Evolutionary conservation across 1,284 basidiomycete genomes (phyloP).

Genomic region (Papiliotrema nemorosa): DNA sequence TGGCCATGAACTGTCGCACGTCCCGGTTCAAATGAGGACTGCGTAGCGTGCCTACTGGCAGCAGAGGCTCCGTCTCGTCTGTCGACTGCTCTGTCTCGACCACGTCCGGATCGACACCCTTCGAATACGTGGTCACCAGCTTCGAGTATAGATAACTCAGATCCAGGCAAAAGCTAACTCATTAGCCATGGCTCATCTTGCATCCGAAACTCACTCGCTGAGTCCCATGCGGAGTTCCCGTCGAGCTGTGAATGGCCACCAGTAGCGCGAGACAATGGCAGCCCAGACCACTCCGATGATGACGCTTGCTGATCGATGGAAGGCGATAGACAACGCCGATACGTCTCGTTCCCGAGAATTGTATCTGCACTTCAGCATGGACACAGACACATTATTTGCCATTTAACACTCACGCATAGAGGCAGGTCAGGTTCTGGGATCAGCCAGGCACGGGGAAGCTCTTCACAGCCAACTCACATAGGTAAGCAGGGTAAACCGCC

Average conservation of each 20-base stretch:
- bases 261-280: constrained; percentile 75
- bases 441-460: not conserved
- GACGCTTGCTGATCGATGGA: constrained; percentile 75
- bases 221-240: constrained; percentile 78
- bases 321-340: constrained; percentile 68
- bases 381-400: too few species aligned
- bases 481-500: constrained; percentile 78
- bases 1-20: constrained; percentile 82
- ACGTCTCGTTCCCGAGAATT: constrained; percentile 70
- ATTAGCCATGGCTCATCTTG: not conserved
- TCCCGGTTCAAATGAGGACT: constrained; percentile 32
- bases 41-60: constrained; percentile 11
- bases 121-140: constrained; percentile 41
- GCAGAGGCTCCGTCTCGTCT: constrained; percentile 12
- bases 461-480: constrained; percentile 34
- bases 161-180: constrained; percentile 47
- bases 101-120: constrained; percentile 18
- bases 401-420: constrained; percentile 58
- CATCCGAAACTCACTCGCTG: constrained; percentile 64
- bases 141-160: constrained; percentile 50
- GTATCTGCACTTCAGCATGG: constrained; percentile 50
- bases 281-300: constrained; percentile 86
- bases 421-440: constrained; percentile 81
- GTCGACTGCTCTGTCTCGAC: not conserved
- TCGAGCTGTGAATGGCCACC: constrained; percentile 94